Percentiles rank a stretch among this genome's conserved stretches.
These are phyloP conservation scores for Scleroderma bovista DNA, from an alignment of 768 basidiomycete species.

Conservation along the genomic window DNA sequence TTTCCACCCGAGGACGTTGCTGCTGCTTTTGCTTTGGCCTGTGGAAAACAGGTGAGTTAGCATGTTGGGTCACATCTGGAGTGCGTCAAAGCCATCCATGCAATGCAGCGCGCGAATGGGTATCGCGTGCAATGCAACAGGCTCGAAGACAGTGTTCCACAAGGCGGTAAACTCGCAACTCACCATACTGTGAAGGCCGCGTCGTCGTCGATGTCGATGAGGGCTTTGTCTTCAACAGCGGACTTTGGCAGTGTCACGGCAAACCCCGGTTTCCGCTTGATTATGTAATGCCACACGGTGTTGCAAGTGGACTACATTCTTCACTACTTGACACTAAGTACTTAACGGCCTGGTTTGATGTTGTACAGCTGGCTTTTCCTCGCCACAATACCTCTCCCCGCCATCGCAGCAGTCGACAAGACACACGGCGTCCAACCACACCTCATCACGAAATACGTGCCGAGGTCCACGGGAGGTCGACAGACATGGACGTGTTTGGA, in stretches of 20 bases:
- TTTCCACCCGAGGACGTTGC: constrained; percentile 69
- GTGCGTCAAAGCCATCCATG: constrained; percentile 18
- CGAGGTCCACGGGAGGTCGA: constrained; percentile 36
- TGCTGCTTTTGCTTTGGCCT: constrained; percentile 77
- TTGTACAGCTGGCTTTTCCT: constrained; percentile 51
- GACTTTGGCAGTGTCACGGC: constrained; percentile 7
- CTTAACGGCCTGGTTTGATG: no score
- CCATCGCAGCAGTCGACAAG: constrained; percentile 40
- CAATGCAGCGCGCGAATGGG: constrained; percentile 1
- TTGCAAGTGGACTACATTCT: neutral
- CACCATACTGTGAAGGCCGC: constrained; percentile 26
- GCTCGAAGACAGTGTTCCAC: neutral
- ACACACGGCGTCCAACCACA: constrained; percentile 55
- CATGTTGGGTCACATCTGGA: constrained; percentile 13
- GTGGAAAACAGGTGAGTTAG: constrained; percentile 23
- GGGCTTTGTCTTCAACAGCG: neutral
- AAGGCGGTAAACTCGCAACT: constrained; percentile 9
- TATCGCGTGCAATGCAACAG: neutral
- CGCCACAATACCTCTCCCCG: constrained; percentile 32
- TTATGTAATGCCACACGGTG: constrained; percentile 19
- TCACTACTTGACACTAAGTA: neutral
- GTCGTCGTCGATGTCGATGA: constrained; percentile 24
- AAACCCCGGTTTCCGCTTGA: constrained; percentile 21
- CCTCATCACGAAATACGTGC: constrained; percentile 50
- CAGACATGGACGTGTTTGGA: constrained; percentile 74